phyloP scores from a whole-genome alignment of 371 early-diverging fungal genomes.

The Syncephalastrum monosporum region DNA sequence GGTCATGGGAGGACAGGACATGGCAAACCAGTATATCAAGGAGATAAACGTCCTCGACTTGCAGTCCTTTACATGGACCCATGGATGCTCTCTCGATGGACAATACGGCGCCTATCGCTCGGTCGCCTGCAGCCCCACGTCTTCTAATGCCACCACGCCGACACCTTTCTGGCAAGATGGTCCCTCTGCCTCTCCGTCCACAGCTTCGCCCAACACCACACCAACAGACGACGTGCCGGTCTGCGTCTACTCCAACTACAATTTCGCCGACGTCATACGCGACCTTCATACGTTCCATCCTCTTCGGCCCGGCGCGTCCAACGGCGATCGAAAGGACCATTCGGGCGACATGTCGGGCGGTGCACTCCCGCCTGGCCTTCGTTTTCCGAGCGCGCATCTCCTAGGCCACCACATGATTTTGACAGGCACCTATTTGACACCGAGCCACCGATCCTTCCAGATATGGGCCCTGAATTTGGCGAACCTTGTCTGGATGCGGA shows the following conservation, averaged over 20 bases:
- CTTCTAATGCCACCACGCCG: slow-evolving; percentile 10
- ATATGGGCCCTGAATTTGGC: slow-evolving; percentile 74
- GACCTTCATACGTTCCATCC: slow-evolving; percentile 64
- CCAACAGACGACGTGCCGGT: slow-evolving; percentile 7
- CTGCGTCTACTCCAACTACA: slow-evolving; percentile 79
- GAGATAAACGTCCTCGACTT: slow-evolving; percentile 72
- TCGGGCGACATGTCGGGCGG: slow-evolving; percentile 63
- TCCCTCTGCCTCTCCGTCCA: not conserved
- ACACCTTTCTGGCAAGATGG: not conserved
- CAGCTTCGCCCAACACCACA: not conserved
- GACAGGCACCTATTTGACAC: slow-evolving; percentile 73
- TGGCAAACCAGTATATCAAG: slow-evolving; percentile 67
- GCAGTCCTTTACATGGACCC: slow-evolving; percentile 58
- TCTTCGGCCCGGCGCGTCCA: slow-evolving; percentile 15
- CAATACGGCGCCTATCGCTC: slow-evolving; percentile 80
- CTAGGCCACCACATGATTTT: slow-evolving; percentile 71
- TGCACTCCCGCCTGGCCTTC: slow-evolving; percentile 71
- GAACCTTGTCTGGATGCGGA: slow-evolving; percentile 65
- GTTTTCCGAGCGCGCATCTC: slow-evolving; percentile 71
- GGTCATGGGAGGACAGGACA: slow-evolving; percentile 75
- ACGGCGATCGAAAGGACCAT: slow-evolving; percentile 37
- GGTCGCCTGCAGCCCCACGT: slow-evolving; percentile 49
- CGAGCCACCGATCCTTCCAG: slow-evolving; percentile 65
- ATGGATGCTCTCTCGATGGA: slow-evolving; percentile 55
- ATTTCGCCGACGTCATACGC: slow-evolving; percentile 73